These are phyloP conservation scores for Agaricus sinodeliciosus DNA, from an alignment of 768 basidiomycete species.

Conservation along the genomic window DNA sequence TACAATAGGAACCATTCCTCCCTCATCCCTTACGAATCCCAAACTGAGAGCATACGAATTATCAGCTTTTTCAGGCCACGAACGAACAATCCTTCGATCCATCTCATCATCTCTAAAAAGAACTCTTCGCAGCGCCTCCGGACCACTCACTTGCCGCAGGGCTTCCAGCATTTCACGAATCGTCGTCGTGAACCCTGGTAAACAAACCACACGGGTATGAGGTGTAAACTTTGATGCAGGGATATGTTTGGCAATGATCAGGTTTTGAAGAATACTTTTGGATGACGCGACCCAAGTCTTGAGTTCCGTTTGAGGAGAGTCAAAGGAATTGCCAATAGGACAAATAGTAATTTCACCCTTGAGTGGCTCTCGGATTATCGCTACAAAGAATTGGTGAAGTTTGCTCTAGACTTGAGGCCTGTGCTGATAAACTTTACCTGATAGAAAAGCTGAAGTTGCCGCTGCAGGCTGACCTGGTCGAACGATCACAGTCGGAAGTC, in stretches of 20 bases:
- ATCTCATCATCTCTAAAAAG: constrained; percentile 38
- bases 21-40: constrained; percentile 38
- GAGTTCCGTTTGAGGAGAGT: constrained; percentile 37
- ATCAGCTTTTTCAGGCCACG: constrained; percentile 43
- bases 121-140: constrained; percentile 38
- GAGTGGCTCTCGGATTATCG: constrained; percentile 52
- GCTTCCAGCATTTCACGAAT: constrained; percentile 49
- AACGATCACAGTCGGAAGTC: constrained; percentile 54
- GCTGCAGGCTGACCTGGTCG: constrained; percentile 47
- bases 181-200: constrained; percentile 55
- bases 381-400: constrained; percentile 17
- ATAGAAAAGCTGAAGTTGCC: constrained; percentile 52
- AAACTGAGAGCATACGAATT: constrained; percentile 35
- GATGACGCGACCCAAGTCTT: constrained; percentile 46
- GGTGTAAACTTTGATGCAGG: constrained; percentile 31
- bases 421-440: constrained; percentile 26
- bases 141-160: constrained; percentile 44
- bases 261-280: constrained; percentile 45
- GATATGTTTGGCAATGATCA: constrained; percentile 42
- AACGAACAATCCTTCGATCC: constrained; percentile 36
- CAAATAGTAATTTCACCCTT: constrained; percentile 42
- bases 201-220: constrained; percentile 47
- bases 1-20: constrained; percentile 40
- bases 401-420: background rate
- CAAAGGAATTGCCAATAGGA: constrained; percentile 41